Base-by-base conservation (phyloP, 352 stramenopile species). In the Phytophthora boehmeriae region DNA sequence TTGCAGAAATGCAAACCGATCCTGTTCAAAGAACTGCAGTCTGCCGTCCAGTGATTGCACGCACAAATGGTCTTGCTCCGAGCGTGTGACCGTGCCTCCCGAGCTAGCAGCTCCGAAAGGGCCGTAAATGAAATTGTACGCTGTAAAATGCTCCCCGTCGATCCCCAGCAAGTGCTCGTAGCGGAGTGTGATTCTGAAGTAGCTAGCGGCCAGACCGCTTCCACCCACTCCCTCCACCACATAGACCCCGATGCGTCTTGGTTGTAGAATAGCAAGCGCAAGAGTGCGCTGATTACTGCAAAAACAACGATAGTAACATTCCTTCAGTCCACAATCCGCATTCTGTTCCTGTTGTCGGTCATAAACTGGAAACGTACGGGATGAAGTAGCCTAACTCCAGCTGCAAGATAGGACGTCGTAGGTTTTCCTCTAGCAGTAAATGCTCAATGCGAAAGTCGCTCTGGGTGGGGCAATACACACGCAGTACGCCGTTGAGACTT, bases 11-110 rank as follows among this genome's bases (percentile, higher is more conserved):
- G 89, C 84, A 62, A 93, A 86, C 1, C 86, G 76, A 43, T 97
- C 90, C 56, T 97, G 92, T 63, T 98, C 90, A 43, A 97, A 97
- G 49, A 98, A 92, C 61, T 97, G 87, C n/a, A 98, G 68, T 4
- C 90, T 76, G 0, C 92, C 88, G 63, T 98, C 92, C 41, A 98
- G 82, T 36, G 86, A 94, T 68, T 97, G 92, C 8, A 98, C 89
- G n/a, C 85, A 93, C 4, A 98, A 61, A 53, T 96, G 85, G 45
- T 97, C 90, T 4, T 79, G 70, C 10, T 88, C 76, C 0, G 56
- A 52, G 5, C 63, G 50, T 28, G 48, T 49, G 13, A 47, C 56
- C 1, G 63, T 39, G 8, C 30, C 45, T 39, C 42, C 59, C 5
- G 43, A 61, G 14, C 20, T 62, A 5, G 28, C 10, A 4, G 59